Conservation (phyloP, 371 early-diverging fungal species). For the Apophysomyces variabilis region DNA sequence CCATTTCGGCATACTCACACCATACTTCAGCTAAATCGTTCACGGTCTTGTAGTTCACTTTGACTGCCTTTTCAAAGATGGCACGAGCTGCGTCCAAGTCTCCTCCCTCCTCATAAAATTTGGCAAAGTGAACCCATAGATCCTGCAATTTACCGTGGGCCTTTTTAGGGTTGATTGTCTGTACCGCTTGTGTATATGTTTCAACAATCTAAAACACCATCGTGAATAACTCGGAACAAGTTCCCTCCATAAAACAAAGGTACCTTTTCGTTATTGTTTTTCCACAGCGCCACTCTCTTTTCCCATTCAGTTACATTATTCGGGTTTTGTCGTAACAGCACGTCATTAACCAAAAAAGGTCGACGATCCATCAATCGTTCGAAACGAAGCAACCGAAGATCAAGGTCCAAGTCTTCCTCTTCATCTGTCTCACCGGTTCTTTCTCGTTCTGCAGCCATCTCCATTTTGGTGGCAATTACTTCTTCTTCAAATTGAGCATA, state of each 20-base stretch:
- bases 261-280: conserved; percentile 60
- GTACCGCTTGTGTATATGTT: conserved; percentile 82
- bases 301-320: conserved; percentile 94
- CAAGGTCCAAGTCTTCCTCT: conserved; percentile 76
- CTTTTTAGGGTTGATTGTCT: conserved; percentile 81
- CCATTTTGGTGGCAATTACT: conserved; percentile 79
- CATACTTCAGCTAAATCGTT: conserved; percentile 92
- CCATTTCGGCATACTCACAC: conserved; percentile 93
- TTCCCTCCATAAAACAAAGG: background rate
- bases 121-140: conserved; percentile 88
- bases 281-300: conserved; percentile 78
- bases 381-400: conserved; percentile 83
- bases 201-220: conserved; percentile 49
- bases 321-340: conserved; percentile 90
- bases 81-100: conserved; percentile 71
- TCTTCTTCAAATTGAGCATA: conserved; percentile 92
- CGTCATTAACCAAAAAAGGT: conserved; percentile 95
- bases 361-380: conserved; percentile 92
- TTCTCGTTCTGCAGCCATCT: conserved; percentile 66
- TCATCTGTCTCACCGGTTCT: conserved; percentile 53
- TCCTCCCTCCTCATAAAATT: conserved; percentile 73
- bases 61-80: conserved; percentile 87
- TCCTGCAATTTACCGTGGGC: conserved; percentile 79
- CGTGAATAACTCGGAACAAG: too few relatives aligned
- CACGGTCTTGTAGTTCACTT: conserved; percentile 78